phyloP scores from a whole-genome alignment of 371 early-diverging fungal genomes.

The Lichtheimia ornata region DNA sequence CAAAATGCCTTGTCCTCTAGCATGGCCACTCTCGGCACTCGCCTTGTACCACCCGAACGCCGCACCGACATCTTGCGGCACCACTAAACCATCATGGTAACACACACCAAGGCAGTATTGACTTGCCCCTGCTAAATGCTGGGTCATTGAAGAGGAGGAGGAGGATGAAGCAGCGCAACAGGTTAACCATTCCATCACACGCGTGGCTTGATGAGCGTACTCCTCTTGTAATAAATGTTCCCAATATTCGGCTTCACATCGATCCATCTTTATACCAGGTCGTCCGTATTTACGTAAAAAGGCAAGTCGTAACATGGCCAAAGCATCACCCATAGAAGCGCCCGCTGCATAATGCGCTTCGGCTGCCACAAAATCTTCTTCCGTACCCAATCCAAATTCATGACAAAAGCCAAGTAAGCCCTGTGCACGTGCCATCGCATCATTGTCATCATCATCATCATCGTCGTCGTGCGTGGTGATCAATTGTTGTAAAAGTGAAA shows the following conservation, averaged over 20 bases:
- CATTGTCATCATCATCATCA: too few relatives aligned
- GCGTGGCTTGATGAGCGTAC: conserved; percentile 6
- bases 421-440: conserved; percentile 36
- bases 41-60: conserved; percentile 64
- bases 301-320: conserved; percentile 63
- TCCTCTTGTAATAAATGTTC: conserved; percentile 18
- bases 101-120: conserved; percentile 67
- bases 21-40: conserved; percentile 61
- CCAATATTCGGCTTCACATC: conserved; percentile 66
- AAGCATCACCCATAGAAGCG: background rate
- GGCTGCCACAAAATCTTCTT: conserved; percentile 47
- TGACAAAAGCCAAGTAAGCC: conserved; percentile 62
- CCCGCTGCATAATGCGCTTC: conserved; percentile 50
- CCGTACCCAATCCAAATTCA: conserved; percentile 76
- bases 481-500: conserved; percentile 40
- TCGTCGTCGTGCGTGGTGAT: conserved; percentile 9
- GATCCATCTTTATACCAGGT: conserved; percentile 67
- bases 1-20: conserved; percentile 71
- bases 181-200: conserved; percentile 54
- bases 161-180: conserved; percentile 15
- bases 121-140: conserved; percentile 14
- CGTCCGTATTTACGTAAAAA: conserved; percentile 76
- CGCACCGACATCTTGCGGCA: conserved; percentile 39
- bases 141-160: too few relatives aligned
- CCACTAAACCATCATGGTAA: conserved; percentile 68